A percentile compares a stretch with the other conserved stretches of the same genome.
phyloP scores from a whole-genome alignment of 495 filamentous ascomycete genomes.

The Halenospora varia region DNA sequence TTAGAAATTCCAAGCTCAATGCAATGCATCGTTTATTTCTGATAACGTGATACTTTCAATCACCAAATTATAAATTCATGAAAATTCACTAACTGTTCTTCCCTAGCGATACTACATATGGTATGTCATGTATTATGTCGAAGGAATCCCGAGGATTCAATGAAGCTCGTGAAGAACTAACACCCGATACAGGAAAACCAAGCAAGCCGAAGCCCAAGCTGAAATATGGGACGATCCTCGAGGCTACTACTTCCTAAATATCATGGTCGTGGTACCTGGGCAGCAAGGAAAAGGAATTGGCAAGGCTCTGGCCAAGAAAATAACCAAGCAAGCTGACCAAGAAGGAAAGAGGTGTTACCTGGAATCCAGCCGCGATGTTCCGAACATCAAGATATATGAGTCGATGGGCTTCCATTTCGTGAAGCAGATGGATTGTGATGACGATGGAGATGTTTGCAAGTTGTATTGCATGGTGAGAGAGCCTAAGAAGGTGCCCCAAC shows the following conservation, averaged over 20 bases:
- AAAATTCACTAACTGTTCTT: conserved; percentile 7
- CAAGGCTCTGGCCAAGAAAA: conserved; percentile 50
- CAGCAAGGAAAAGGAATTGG: conserved; percentile 58
- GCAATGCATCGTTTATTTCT: too few relatives aligned
- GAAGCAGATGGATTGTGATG: conserved; percentile 59
- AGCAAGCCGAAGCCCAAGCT: conserved; percentile 51
- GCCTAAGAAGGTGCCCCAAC: conserved; percentile 21
- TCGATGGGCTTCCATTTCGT: conserved; percentile 59
- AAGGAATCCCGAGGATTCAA: too few relatives aligned
- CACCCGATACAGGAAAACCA: conserved; percentile 40
- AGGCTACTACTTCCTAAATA: conserved; percentile 70
- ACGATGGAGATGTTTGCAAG: conserved; percentile 43
- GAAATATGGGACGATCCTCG: conserved; percentile 53
- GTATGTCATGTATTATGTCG: conserved; percentile 7
- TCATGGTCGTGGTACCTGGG: conserved; percentile 58
- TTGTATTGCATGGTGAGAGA: conserved; percentile 51
- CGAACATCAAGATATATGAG: conserved; percentile 64
- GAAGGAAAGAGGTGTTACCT: conserved; percentile 61
- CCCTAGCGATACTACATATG: neutral
- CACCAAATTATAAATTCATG: conserved; percentile 1
- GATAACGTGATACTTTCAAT: too few relatives aligned
- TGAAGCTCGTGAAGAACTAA: too few relatives aligned
- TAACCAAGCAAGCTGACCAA: conserved; percentile 53
- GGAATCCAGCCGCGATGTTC: conserved; percentile 57
- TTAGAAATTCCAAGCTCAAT: too few relatives aligned